Conservation (phyloP, 495 filamentous ascomycete genomes). For the Acidiella bohemica region DNA sequence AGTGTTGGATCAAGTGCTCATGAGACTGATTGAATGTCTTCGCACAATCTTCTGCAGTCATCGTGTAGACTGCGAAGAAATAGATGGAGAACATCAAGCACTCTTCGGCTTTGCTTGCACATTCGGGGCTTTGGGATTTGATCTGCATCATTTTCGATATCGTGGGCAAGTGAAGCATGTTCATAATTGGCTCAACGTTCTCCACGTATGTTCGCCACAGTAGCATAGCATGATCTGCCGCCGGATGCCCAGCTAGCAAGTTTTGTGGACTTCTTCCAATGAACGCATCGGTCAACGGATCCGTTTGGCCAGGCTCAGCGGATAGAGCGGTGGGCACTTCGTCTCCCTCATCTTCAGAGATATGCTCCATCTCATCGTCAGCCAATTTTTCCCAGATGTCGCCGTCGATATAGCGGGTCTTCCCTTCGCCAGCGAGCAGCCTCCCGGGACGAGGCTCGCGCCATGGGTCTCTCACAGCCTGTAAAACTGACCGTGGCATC, state of each 20-base stretch:
- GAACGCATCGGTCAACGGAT: neutral
- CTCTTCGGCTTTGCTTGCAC: slow-evolving; percentile 11
- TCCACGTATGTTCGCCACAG: slow-evolving; percentile 13
- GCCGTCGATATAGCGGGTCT: slow-evolving; percentile 10
- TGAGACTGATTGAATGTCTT: slow-evolving; percentile 3
- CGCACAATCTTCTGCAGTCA: slow-evolving; percentile 14
- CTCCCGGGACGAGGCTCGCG: slow-evolving; percentile 2
- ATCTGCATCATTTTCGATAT: slow-evolving; percentile 4
- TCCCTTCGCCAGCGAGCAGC: slow-evolving; percentile 5
- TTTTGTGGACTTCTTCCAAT: neutral
- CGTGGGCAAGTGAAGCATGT: slow-evolving; percentile 15
- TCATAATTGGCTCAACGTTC: slow-evolving; percentile 16
- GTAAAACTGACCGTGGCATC: neutral
- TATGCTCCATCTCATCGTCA: slow-evolving; percentile 4
- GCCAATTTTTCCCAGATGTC: slow-evolving; percentile 4
- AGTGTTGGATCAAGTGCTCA: neutral
- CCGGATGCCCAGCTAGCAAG: slow-evolving; percentile 6
- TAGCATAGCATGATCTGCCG: slow-evolving; percentile 7
- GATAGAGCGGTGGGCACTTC: neutral
- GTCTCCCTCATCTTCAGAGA: slow-evolving; percentile 15
- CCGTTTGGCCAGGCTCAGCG: neutral
- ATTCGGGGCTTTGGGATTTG: slow-evolving; percentile 5
- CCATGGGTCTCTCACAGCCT: no score
- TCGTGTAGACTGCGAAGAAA: slow-evolving; percentile 12
- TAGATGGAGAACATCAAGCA: slow-evolving; percentile 21